Evolutionary conservation across 352 stramenopile species (phyloP), one percentile per base, ranked within the genome.

Genomic region (Phytophthora vignae): DNA sequence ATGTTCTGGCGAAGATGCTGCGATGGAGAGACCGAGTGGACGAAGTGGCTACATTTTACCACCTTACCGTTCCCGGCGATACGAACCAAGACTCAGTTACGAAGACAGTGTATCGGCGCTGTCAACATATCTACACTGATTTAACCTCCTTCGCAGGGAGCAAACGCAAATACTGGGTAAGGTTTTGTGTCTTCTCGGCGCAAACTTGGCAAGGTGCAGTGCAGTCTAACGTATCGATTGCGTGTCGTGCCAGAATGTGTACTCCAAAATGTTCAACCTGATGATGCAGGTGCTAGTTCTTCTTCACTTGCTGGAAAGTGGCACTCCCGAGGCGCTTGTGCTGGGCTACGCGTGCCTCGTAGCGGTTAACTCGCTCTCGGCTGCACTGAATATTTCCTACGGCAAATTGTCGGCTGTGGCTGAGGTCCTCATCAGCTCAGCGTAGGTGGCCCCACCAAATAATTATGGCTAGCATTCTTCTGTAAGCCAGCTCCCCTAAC

Each of bases 121-220:
- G 56, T 61, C 40, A 36, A 0, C 40, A 29, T 19, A 9, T 72
- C 2, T 68, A 33, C 40, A 48, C 52, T n/a, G 69, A 83, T 6
- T 54, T 85, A 49, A 77, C 73, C 2, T 60, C 60, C 4, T 73
- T 78, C 14, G 69, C 74, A 3, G 78, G 80, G 1, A 57, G 59
- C 17, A 74, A 84, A 22, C 70, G 80, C 14, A 88, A 88, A 56
- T 63, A 76, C 44, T 88, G 78, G 78, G 81, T 85, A 71, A 49
- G 31, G 22, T 27, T 36, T 44, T 27, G 27, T 17, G 14, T 5
- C 29, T 17, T 27, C 10, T 19, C 21, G 19, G 9, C 14, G n/a
- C 48, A n/a, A 40, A 7, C 57, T 38, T 38, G n/a, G 14, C 1
- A 7, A 42, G 15, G 36, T 15, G 12, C 36, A 17, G 11, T 17